Base-by-base conservation (phyloP, 2,329 filamentous ascomycete genomes). In the Thielaviopsis populi region DNA sequence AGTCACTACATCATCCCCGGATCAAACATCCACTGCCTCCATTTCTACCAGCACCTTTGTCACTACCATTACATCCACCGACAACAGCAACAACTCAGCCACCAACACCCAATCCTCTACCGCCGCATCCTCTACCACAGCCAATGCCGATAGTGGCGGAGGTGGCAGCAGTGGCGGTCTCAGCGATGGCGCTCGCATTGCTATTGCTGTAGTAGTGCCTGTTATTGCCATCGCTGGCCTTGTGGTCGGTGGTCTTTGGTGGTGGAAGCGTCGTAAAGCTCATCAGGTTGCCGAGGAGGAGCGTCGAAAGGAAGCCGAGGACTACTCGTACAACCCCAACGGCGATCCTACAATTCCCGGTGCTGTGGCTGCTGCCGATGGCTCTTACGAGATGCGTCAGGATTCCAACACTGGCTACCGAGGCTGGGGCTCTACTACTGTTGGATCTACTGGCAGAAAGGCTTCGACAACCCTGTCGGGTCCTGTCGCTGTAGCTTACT, bases 271-370 rank as follows among this genome's bases (percentile, higher is more conserved):
- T 76, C 87, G 91, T 67, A 95, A 95, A 77, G 85, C 88, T 70
- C 84, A 86, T 68, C 94, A 90, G 78, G 83, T 84, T 67, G 88
- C 87, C 15, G 90, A 94, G 71, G 94, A 96, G 72, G 84, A 91
- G 70, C 84, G 94, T 61, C 84, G 91, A 68, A 96, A 96, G 76
- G 94, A 99, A 75, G 91, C 96, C 11, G 92, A 97, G 73, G 94
- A 97, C 72, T 97, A 97, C 73, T 87, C 88, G 40, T 97, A 91
- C 78, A 97, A 97, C 73, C 94, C 94, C n/a, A 97, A 97, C 75
- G 86, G 91, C 66, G 91, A 96, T 72, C 90, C 91, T 0, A 90
- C 88, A 0, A 79, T 96, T 13, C 81, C 76, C 6, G 76, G 76
- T 11, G 73, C 81, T 13, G 78, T 75, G 13, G 72, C 74, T 46